These are phyloP conservation scores for Termitomyces titanicus DNA, from an alignment of 768 basidiomycete genomes.

Conservation along the genomic window DNA sequence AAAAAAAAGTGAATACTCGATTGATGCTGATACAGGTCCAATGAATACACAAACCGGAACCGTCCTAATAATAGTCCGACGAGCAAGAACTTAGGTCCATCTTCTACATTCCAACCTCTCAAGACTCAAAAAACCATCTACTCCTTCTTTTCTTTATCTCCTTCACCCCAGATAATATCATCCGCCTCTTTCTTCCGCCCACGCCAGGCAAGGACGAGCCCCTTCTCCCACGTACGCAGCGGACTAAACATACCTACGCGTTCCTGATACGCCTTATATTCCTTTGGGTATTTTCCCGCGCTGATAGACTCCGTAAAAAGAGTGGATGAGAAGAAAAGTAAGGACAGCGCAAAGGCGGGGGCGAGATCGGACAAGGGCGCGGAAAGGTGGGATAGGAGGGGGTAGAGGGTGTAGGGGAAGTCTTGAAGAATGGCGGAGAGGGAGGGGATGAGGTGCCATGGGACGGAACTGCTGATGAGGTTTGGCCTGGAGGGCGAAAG, in stretches of 20 bases:
- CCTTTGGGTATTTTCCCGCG: constrained; percentile 62
- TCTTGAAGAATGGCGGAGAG: constrained; percentile 16
- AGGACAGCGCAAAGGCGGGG: constrained; percentile 60
- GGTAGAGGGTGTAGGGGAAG: constrained; percentile 16
- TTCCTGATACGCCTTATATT: constrained; percentile 67
- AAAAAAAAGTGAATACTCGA: background rate
- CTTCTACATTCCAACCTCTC: background rate
- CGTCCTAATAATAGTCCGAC: background rate
- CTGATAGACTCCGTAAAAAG: constrained; percentile 80
- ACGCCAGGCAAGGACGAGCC: constrained; percentile 15
- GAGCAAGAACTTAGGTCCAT: background rate
- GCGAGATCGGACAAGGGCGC: constrained; percentile 29
- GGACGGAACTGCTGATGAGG: constrained; percentile 12
- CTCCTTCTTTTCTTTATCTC: constrained; percentile 17
- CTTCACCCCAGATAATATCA: constrained; percentile 21
- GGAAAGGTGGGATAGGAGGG: constrained; percentile 25
- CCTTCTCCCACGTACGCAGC: constrained; percentile 27
- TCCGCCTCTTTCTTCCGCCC: constrained; percentile 22
- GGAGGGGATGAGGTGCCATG: constrained; percentile 13
- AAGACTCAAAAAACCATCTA: background rate
- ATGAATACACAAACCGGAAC: background rate
- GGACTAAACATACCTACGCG: constrained; percentile 82
- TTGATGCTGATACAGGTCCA: background rate
- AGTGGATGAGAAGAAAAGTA: constrained; percentile 78
- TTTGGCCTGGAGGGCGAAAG: constrained; percentile 36